Conservation (phyloP, 2,329 filamentous ascomycete species). For the Aspergillus ochraceus region DNA sequence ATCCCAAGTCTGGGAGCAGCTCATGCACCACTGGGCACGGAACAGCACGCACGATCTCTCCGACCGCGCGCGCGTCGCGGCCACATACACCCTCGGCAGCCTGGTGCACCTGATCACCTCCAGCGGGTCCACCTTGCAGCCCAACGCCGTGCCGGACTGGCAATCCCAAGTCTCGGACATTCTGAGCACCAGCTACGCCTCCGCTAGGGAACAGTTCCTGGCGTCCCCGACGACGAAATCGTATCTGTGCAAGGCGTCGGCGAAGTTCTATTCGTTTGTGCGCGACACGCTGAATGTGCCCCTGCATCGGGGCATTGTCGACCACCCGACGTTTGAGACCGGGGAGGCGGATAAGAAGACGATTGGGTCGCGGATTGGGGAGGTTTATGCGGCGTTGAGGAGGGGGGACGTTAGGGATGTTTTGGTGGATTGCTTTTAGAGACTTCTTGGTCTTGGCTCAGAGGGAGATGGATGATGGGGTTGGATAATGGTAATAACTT, state of each 20-base stretch:
- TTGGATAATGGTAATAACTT: too few species aligned
- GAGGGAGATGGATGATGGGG: background rate
- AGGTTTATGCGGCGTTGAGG: slow-evolving; percentile 26
- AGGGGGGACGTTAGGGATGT: slow-evolving; percentile 13
- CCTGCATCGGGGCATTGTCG: slow-evolving; percentile 31
- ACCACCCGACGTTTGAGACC: slow-evolving; percentile 26
- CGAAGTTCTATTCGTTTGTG: slow-evolving; percentile 37
- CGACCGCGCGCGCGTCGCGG: slow-evolving; percentile 7
- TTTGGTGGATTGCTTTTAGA: slow-evolving; percentile 1
- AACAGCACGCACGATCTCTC: slow-evolving; percentile 12
- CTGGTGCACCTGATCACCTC: background rate
- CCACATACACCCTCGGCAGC: background rate
- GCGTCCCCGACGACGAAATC: slow-evolving; percentile 8
- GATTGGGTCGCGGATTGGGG: slow-evolving; percentile 26
- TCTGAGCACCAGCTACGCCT: slow-evolving; percentile 7
- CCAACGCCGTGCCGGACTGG: background rate
- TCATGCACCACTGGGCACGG: slow-evolving; percentile 18
- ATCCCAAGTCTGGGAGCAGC: slow-evolving; percentile 9
- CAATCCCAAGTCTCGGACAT: background rate
- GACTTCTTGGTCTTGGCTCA: background rate
- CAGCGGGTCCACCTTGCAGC: background rate
- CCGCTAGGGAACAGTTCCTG: slow-evolving; percentile 17
- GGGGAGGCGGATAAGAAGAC: slow-evolving; percentile 10
- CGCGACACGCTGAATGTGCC: slow-evolving; percentile 34
- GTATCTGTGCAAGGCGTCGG: slow-evolving; percentile 33